Conservation (phyloP, 495 filamentous ascomycete species). For the Penicillium subrubescens region DNA sequence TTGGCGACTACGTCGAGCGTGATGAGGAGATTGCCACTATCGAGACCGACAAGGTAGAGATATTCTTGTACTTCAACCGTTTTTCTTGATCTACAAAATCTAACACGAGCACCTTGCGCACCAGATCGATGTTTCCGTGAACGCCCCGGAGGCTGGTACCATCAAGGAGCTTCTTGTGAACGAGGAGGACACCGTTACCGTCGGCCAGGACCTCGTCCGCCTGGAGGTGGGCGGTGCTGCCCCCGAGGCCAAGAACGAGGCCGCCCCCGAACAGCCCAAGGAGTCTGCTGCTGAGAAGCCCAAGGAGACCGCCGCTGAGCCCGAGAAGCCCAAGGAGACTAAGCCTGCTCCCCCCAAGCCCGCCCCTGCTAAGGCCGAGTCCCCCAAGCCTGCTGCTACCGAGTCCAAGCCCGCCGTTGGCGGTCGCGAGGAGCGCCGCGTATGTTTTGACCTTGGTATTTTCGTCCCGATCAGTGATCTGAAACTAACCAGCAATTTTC, state of each 20-base stretch:
- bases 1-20: slow-evolving; percentile 91
- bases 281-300: slow-evolving; percentile 43
- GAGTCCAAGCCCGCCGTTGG: slow-evolving; percentile 53
- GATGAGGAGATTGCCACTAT: slow-evolving; percentile 99
- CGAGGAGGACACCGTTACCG: slow-evolving; percentile 93
- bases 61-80: background rate
- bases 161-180: slow-evolving; percentile 91
- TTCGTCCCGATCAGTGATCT: background rate
- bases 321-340: slow-evolving; percentile 45
- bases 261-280: slow-evolving; percentile 45
- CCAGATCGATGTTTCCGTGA: slow-evolving; percentile 93
- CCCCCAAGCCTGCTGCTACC: slow-evolving; percentile 29
- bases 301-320: slow-evolving; percentile 36
- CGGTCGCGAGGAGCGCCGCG: slow-evolving; percentile 84
- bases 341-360: slow-evolving; percentile 42
- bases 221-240: slow-evolving; percentile 78
- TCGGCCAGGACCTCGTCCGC: slow-evolving; percentile 88
- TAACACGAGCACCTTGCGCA: slow-evolving; percentile 15
- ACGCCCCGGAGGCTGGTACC: slow-evolving; percentile 87
- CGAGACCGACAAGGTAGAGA: slow-evolving; percentile 95
- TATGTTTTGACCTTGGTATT: slow-evolving; percentile 48
- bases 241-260: slow-evolving; percentile 56
- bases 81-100: slow-evolving; percentile 5
- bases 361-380: slow-evolving; percentile 34
- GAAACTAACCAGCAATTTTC: slow-evolving; percentile 3